Evolutionary conservation across 31 red algal species (phyloP).

Genomic region (Endocladia muricata): DNA sequence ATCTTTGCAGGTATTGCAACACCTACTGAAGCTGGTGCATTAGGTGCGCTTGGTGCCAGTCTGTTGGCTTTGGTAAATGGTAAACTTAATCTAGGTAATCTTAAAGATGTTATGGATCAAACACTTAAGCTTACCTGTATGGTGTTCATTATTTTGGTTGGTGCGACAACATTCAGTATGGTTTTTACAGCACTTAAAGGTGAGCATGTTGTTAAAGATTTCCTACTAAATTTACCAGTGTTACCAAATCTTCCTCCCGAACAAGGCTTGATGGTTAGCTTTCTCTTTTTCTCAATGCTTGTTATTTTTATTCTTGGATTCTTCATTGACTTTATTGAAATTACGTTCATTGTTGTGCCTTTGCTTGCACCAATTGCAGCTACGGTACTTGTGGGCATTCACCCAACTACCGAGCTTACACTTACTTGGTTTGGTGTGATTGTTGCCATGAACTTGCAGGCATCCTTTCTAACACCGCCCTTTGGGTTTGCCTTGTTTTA

Average conservation of each 20-base stretch:
- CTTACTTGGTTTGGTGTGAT: conserved; percentile 5
- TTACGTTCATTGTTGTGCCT: conserved; percentile 8
- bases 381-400: neutral
- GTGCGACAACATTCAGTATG: neutral
- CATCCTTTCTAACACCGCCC: conserved; percentile 18
- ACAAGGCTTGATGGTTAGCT: neutral
- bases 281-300: neutral
- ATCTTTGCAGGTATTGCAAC: conserved; percentile 15
- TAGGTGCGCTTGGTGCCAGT: conserved; percentile 6
- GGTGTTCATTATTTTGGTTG: conserved; percentile 25
- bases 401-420: neutral
- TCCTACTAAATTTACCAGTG: neutral
- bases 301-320: conserved; percentile 25
- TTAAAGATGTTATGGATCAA: conserved; percentile 2
- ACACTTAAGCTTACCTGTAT: neutral
- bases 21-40: neutral
- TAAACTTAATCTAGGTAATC: neutral
- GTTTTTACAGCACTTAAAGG: neutral
- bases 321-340: conserved; percentile 29
- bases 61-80: neutral
- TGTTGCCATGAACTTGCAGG: conserved; percentile 8
- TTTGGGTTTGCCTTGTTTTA: conserved; percentile 31
- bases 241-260: no score
- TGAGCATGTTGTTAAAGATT: conserved; percentile 11
- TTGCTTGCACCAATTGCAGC: conserved; percentile 6